Percentiles rank a stretch among this genome's conserved stretches.
phyloP scores from a whole-genome alignment of 2,329 filamentous ascomycete genomes.

The Mariannaea sp. region DNA sequence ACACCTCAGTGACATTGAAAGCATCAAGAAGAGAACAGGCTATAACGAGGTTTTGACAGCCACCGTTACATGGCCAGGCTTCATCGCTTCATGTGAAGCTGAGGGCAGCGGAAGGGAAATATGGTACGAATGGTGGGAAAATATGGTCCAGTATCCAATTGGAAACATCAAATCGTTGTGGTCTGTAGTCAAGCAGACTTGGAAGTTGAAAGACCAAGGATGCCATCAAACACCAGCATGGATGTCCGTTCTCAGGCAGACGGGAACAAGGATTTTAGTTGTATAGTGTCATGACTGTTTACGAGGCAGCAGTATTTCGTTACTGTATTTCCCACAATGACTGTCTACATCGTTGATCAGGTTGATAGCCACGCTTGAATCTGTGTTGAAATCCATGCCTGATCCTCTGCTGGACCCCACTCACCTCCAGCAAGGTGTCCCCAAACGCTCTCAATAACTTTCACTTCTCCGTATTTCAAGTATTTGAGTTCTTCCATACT shows the following conservation, averaged over 20 bases:
- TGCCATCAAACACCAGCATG: neutral
- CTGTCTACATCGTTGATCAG: too few relatives aligned
- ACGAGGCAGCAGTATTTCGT: too few relatives aligned
- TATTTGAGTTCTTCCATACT: slow-evolving; percentile 10
- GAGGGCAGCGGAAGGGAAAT: neutral
- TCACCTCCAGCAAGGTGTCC: slow-evolving; percentile 15
- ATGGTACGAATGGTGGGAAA: slow-evolving; percentile 10
- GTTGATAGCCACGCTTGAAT: neutral
- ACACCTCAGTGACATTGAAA: slow-evolving; percentile 12
- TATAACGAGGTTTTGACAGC: slow-evolving; percentile 3
- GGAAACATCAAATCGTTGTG: slow-evolving; percentile 13
- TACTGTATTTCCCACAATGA: too few relatives aligned
- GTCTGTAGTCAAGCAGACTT: slow-evolving; percentile 4
- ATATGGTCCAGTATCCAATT: slow-evolving; percentile 12
- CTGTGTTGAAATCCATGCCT: slow-evolving; percentile 6
- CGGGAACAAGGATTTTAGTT: neutral
- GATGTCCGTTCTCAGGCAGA: neutral
- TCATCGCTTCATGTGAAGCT: slow-evolving; percentile 9
- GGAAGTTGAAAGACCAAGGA: slow-evolving; percentile 1
- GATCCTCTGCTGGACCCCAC: slow-evolving; percentile 8
- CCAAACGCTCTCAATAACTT: slow-evolving; percentile 17
- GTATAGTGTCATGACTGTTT: neutral
- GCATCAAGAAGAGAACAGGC: slow-evolving; percentile 8
- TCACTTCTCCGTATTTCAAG: slow-evolving; percentile 5
- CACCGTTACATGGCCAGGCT: slow-evolving; percentile 8